Evolutionary conservation across 2,329 filamentous ascomycete genomes (phyloP).

Genomic region (Paraconiothyrium sp.): DNA sequence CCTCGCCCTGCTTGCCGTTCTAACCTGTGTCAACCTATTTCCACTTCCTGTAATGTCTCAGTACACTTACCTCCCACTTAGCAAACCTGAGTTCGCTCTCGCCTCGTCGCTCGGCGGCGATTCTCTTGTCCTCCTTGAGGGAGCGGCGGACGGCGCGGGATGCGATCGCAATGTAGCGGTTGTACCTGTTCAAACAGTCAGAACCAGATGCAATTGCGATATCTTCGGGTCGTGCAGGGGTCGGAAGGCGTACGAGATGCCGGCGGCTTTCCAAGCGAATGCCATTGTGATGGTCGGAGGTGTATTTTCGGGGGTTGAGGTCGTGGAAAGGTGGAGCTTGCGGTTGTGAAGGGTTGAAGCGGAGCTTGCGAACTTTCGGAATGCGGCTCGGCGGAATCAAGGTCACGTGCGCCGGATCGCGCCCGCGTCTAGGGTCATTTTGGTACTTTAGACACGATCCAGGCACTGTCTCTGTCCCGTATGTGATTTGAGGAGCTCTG

Average conservation of each 20-base stretch:
- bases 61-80: slow-evolving; percentile 88
- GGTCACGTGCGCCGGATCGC: slow-evolving; percentile 30
- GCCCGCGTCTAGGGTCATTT: neutral
- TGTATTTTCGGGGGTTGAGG: slow-evolving; percentile 35
- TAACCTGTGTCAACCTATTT: slow-evolving; percentile 55
- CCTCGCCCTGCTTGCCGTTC: slow-evolving; percentile 96
- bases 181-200: slow-evolving; percentile 76
- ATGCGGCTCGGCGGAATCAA: slow-evolving; percentile 35
- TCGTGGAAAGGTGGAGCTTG: slow-evolving; percentile 34
- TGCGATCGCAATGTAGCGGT: slow-evolving; percentile 97
- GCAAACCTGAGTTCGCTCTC: slow-evolving; percentile 88
- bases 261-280: slow-evolving; percentile 98
- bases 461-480: too few relatives aligned
- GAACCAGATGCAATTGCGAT: slow-evolving; percentile 39
- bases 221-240: slow-evolving; percentile 25
- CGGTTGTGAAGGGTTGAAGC: slow-evolving; percentile 37
- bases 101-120: slow-evolving; percentile 87
- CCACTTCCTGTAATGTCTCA: slow-evolving; percentile 24
- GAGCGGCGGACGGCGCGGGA: slow-evolving; percentile 94
- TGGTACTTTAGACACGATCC: neutral
- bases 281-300: slow-evolving; percentile 75
- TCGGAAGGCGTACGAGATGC: slow-evolving; percentile 79
- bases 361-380: slow-evolving; percentile 37
- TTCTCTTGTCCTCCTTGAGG: slow-evolving; percentile 93
- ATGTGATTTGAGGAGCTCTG: too few relatives aligned